Conservation (phyloP, 257 asterid species). For the Mentha longifolia region DNA sequence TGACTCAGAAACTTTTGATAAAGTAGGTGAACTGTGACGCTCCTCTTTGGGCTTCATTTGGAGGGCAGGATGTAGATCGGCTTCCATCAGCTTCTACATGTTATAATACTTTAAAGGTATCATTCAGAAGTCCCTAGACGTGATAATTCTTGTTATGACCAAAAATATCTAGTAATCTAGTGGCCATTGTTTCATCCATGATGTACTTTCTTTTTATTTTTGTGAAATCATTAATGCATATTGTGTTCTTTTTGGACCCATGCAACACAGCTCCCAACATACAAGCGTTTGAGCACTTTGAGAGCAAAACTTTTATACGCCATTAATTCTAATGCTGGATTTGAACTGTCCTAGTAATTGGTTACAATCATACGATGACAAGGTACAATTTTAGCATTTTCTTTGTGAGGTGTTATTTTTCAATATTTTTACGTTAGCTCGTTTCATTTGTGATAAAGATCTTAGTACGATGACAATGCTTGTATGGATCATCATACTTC, state of each 20-base stretch:
- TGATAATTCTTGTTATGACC: neutral
- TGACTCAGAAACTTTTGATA: slow-evolving; percentile 28
- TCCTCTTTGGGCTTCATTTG: slow-evolving; percentile 89
- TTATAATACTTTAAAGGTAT: slow-evolving; percentile 93
- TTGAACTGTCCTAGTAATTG: slow-evolving; percentile 76
- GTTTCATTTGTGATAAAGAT: slow-evolving; percentile 4
- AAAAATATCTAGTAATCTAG: slow-evolving; percentile 14
- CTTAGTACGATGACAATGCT: neutral
- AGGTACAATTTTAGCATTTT: slow-evolving; percentile 28
- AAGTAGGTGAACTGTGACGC: slow-evolving; percentile 79
- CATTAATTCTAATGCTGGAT: slow-evolving; percentile 94
- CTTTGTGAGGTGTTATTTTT: neutral
- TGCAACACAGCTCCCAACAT: slow-evolving; percentile 87
- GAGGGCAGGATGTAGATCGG: slow-evolving; percentile 98
- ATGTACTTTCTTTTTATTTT: slow-evolving; percentile 2
- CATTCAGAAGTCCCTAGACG: slow-evolving; percentile 11
- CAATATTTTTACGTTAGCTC: neutral
- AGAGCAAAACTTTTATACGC: slow-evolving; percentile 90
- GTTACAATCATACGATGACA: slow-evolving; percentile 19
- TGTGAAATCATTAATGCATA: slow-evolving; percentile 1
- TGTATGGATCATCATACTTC: neutral
- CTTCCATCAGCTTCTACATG: slow-evolving; percentile 99
- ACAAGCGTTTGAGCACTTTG: slow-evolving; percentile 81
- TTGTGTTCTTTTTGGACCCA: slow-evolving; percentile 26
- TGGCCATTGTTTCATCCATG: slow-evolving; percentile 12